A percentile compares a stretch with the other conserved stretches of the same genome.
These are phyloP conservation scores for Venturia nashicola DNA, from an alignment of 2,329 filamentous ascomycete genomes.

Conservation along the genomic window DNA sequence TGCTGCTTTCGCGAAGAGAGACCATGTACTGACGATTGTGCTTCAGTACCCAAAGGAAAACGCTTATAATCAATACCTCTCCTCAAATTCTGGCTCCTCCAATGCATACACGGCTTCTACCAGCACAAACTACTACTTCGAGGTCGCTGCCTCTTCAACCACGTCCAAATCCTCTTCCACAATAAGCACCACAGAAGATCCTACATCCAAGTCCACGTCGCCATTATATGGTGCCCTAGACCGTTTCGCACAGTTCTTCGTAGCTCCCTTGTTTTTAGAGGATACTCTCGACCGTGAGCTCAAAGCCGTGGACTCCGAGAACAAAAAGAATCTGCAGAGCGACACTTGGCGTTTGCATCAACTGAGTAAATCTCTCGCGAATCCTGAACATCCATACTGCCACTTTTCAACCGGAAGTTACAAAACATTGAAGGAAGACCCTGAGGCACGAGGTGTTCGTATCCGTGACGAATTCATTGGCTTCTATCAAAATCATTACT, in stretches of 20 bases:
- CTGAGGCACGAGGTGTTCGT: conserved; percentile 67
- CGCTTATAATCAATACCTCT: conserved; percentile 87
- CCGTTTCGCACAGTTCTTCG: conserved; percentile 89
- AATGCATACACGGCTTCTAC: conserved; percentile 92
- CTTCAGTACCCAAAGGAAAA: conserved; percentile 78
- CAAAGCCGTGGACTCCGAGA: conserved; percentile 83
- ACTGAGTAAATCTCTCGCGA: conserved; percentile 77
- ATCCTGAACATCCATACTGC: conserved; percentile 75
- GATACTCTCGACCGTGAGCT: conserved; percentile 80
- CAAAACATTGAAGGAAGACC: conserved; percentile 71
- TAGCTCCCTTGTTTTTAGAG: conserved; percentile 73
- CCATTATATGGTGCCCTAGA: conserved; percentile 74
- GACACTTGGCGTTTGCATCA: conserved; percentile 82
- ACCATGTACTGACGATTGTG: neutral
- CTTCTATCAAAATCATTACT: conserved; percentile 83
- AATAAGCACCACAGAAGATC: conserved; percentile 22
- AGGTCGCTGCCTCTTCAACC: conserved; percentile 66
- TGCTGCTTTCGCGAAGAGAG: neutral
- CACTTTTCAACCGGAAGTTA: conserved; percentile 88
- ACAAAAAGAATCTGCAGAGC: conserved; percentile 93
- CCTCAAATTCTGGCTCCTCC: conserved; percentile 77
- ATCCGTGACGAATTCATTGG: conserved; percentile 86
- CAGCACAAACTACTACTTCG: conserved; percentile 97
- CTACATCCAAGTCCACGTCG: conserved; percentile 30
- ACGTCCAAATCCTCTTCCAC: conserved; percentile 32